Evolutionary conservation across 768 basidiomycete species (phyloP).

Genomic region (Boletus pseudo-olivaceus): DNA sequence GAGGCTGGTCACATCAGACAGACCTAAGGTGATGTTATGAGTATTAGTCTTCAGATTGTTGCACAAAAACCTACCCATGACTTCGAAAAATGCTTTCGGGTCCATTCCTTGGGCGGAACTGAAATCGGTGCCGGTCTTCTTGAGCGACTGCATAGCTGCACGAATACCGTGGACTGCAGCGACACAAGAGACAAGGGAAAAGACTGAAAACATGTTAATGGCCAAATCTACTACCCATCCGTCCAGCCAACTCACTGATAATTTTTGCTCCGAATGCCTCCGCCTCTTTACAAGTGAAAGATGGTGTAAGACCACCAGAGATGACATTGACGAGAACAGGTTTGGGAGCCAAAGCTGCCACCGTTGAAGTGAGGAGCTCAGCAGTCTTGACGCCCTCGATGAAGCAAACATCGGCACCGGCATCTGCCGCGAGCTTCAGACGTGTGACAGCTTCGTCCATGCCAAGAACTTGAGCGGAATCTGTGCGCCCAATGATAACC

Average conservation of each 20-base stretch:
- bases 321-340: conserved; percentile 81
- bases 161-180: conserved; percentile 76
- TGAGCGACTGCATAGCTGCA: conserved; percentile 70
- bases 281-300: conserved; percentile 66
- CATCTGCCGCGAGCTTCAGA: conserved; percentile 66
- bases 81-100: conserved; percentile 73
- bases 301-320: conserved; percentile 72
- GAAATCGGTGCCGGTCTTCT: conserved; percentile 78
- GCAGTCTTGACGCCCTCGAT: conserved; percentile 74
- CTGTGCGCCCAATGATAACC: conserved; percentile 75
- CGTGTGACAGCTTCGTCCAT: conserved; percentile 73
- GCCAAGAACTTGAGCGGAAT: conserved; percentile 73
- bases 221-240: neutral
- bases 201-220: conserved; percentile 42
- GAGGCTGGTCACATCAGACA: conserved; percentile 50
- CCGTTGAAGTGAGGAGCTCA: conserved; percentile 59
- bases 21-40: conserved; percentile 33
- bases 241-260: conserved; percentile 52
- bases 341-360: conserved; percentile 66
- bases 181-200: conserved; percentile 73
- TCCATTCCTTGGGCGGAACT: conserved; percentile 62
- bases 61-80: conserved; percentile 52
- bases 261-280: conserved; percentile 71
- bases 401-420: conserved; percentile 78
- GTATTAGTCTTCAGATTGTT: neutral